Percentiles rank a stretch among this genome's conserved stretches.
phyloP scores from a whole-genome alignment of 805 yeast genomes.

The Wickerhamomyces bisporus region DNA sequence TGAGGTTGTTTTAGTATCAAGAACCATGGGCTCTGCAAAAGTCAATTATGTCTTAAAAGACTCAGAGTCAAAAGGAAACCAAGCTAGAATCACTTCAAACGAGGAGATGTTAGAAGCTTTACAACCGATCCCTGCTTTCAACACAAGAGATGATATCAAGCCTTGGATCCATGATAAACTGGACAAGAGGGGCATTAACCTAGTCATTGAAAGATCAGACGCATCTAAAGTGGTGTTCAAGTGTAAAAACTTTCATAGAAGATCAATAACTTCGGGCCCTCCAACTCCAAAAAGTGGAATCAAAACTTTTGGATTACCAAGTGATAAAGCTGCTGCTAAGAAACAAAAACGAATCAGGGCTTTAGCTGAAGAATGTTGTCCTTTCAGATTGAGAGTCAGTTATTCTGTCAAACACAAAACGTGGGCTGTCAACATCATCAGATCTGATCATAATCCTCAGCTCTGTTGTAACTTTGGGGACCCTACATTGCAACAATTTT shows the following conservation, averaged over 20 bases:
- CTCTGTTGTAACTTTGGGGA: slow-evolving; percentile 23
- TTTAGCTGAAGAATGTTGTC: slow-evolving; percentile 22
- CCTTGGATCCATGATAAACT: slow-evolving; percentile 22
- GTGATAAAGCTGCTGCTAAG: background rate
- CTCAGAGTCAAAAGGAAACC: no score
- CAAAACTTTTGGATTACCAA: background rate
- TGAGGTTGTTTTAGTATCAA: background rate
- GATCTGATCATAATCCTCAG: slow-evolving; percentile 19
- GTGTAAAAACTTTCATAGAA: slow-evolving; percentile 26
- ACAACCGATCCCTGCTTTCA: slow-evolving; percentile 22
- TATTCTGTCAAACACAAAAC: slow-evolving; percentile 21
- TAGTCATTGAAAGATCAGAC: slow-evolving; percentile 30
- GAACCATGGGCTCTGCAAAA: background rate
- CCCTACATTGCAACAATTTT: slow-evolving; percentile 1
- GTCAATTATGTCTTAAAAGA: no score
- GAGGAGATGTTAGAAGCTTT: slow-evolving; percentile 22
- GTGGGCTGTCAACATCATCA: slow-evolving; percentile 23
- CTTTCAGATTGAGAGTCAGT: slow-evolving; percentile 26
- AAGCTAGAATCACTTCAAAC: slow-evolving; percentile 13
- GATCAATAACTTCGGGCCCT: slow-evolving; percentile 2
- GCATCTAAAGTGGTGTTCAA: slow-evolving; percentile 28
- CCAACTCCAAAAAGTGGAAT: slow-evolving; percentile 7
- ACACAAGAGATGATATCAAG: slow-evolving; percentile 21
- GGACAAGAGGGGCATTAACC: slow-evolving; percentile 17
- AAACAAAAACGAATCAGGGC: slow-evolving; percentile 17